These are phyloP conservation scores for Gynochthodes officinalis DNA, from an alignment of 257 asterid species.

Conservation along the genomic window DNA sequence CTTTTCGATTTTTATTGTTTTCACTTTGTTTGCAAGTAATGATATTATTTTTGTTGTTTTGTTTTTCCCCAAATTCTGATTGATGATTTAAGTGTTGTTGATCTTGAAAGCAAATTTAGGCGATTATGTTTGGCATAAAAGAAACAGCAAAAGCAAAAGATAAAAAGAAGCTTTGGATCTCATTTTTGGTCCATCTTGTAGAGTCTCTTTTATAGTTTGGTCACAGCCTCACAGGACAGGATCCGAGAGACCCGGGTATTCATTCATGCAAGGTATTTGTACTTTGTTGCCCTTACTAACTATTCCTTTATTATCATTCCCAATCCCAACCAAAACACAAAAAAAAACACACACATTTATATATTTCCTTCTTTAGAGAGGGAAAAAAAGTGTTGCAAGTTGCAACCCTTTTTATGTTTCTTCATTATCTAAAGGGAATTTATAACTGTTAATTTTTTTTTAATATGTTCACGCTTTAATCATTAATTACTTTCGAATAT, in stretches of 20 bases:
- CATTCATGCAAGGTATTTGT: neutral
- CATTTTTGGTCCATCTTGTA: constrained; percentile 22
- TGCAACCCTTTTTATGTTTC: neutral
- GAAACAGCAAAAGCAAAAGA: constrained; percentile 11
- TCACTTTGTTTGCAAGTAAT: constrained; percentile 15
- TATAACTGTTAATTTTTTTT: too few species aligned
- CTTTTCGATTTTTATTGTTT: constrained; percentile 18
- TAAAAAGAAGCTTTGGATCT: constrained; percentile 32
- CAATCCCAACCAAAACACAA: constrained; percentile 5
- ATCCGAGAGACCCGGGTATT: constrained; percentile 47
- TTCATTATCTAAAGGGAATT: neutral
- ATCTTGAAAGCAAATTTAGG: constrained; percentile 11
- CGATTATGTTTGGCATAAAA: constrained; percentile 4
- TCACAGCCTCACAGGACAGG: constrained; percentile 36
- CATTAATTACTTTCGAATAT: too few species aligned
- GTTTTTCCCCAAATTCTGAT: neutral
- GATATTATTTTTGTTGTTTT: neutral
- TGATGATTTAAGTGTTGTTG: constrained; percentile 16
- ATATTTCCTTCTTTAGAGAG: neutral
- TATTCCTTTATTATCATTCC: neutral
- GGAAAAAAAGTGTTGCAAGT: neutral
- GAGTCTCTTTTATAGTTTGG: constrained; percentile 15
- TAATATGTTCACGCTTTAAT: neutral
- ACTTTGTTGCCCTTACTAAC: neutral
- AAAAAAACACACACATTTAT: neutral